Evolutionary conservation across 768 basidiomycete genomes (phyloP).

Genomic region (Lanmaoa pseudosensibilis): DNA sequence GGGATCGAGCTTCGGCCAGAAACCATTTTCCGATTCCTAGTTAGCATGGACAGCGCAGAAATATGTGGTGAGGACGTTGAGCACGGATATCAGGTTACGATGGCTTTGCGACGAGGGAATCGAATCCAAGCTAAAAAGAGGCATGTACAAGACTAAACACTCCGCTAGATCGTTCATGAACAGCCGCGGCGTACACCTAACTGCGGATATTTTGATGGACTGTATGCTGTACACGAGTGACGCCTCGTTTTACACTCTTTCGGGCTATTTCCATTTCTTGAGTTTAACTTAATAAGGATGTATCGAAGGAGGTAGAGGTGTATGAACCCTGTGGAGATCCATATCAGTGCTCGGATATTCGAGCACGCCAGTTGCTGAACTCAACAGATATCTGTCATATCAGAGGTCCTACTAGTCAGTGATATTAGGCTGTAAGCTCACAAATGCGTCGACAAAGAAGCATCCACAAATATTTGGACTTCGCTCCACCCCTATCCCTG

Average conservation of each 20-base stretch:
- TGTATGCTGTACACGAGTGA: not conserved
- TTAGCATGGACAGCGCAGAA: too few relatives aligned
- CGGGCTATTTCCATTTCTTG: too few relatives aligned
- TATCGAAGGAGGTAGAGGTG: not conserved
- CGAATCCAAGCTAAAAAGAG: not conserved
- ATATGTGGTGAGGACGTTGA: too few relatives aligned
- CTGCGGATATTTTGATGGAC: not conserved
- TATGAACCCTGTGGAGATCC: not conserved
- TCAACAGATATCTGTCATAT: not conserved
- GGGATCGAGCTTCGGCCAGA: not conserved
- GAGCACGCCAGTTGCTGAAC: not conserved
- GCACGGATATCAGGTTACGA: not conserved
- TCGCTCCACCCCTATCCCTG: not conserved
- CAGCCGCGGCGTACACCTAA: not conserved
- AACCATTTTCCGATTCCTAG: not conserved
- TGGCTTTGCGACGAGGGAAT: not conserved
- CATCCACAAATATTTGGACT: too few relatives aligned
- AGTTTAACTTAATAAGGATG: not conserved
- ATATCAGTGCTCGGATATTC: not conserved
- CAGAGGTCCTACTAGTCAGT: not conserved
- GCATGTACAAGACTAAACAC: not conserved
- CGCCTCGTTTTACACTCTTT: not conserved
- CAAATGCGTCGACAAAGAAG: too few relatives aligned
- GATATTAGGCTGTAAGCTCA: not conserved
- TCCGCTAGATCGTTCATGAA: not conserved